These are phyloP conservation scores for Cytospora paraplurivora DNA, from an alignment of 2,329 filamentous ascomycete genomes.

Conservation along the genomic window DNA sequence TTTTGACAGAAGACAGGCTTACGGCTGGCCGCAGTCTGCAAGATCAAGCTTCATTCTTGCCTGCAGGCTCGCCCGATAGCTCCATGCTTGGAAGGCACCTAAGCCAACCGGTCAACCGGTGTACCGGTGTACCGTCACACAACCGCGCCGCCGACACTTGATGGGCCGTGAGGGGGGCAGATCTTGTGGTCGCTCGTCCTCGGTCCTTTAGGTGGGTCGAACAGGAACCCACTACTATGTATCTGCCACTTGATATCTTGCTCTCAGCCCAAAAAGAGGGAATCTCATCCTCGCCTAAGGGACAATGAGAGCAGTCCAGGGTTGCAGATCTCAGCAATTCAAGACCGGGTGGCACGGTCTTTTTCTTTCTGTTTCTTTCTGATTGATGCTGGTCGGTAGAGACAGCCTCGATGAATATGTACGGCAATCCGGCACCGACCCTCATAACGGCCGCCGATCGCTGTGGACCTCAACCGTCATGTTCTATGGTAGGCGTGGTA, in stretches of 20 bases:
- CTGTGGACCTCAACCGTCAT: not conserved
- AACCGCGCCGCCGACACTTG: not conserved
- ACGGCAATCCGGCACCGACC: too few species aligned
- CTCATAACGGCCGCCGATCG: not conserved
- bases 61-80: not conserved
- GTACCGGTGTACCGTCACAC: conserved; percentile 12
- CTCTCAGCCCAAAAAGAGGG: not conserved
- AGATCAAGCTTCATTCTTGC: not conserved
- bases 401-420: too few species aligned
- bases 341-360: not conserved
- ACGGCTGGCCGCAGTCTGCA: conserved; percentile 7
- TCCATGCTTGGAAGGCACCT: not conserved
- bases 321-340: not conserved
- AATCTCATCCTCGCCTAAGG: conserved; percentile 1
- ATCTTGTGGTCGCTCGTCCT: not conserved
- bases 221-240: not conserved
- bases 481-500: too few species aligned
- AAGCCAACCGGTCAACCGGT: not conserved
- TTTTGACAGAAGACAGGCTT: conserved; percentile 2
- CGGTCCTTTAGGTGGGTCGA: not conserved
- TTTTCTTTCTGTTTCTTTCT: conserved; percentile 3
- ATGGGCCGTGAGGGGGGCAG: conserved; percentile 4
- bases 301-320: conserved; percentile 3
- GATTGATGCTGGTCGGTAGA: not conserved
- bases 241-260: not conserved